A percentile compares a stretch with the other conserved stretches of the same genome.
These are phyloP conservation scores for Dacryopinax spathularia DNA, from an alignment of 768 basidiomycete species.

Conservation along the genomic window DNA sequence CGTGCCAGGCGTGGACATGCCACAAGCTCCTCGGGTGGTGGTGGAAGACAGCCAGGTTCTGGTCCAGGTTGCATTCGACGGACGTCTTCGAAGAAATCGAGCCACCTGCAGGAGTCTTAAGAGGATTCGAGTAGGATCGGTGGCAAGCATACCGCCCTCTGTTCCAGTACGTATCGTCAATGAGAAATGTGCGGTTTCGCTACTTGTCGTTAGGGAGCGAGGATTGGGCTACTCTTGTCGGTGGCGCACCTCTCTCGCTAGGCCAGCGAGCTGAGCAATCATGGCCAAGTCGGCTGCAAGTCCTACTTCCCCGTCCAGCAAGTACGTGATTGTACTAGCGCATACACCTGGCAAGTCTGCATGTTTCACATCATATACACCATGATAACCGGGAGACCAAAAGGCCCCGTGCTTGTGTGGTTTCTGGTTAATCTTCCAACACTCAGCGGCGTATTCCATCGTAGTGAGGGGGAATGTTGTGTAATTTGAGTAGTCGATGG, in stretches of 20 bases:
- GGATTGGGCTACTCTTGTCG: neutral
- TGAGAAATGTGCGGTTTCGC: constrained; percentile 51
- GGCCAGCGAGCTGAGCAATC: constrained; percentile 50
- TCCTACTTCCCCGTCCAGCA: constrained; percentile 53
- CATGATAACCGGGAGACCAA: constrained; percentile 14
- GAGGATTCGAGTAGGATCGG: neutral
- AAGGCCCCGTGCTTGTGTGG: constrained; percentile 26
- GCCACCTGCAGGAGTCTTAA: constrained; percentile 35
- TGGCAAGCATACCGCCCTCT: constrained; percentile 43
- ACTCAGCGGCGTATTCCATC: constrained; percentile 42
- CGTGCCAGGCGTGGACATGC: constrained; percentile 58
- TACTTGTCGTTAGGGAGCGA: constrained; percentile 7
- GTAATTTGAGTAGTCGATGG: constrained; percentile 43
- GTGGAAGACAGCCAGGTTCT: constrained; percentile 46
- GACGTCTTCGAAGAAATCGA: constrained; percentile 48
- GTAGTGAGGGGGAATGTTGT: constrained; percentile 45
- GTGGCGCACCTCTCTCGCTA: constrained; percentile 45
- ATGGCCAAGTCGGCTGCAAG: constrained; percentile 51
- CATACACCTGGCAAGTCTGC: constrained; percentile 26
- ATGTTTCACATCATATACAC: constrained; percentile 23
- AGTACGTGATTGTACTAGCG: constrained; percentile 53
- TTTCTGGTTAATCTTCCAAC: constrained; percentile 34
- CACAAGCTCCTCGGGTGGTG: constrained; percentile 53
- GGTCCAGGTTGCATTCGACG: constrained; percentile 42
- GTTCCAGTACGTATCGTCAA: constrained; percentile 61